phyloP scores from a whole-genome alignment of 192 early-diverging fungal genomes.

The Gigaspora rosea region DNA sequence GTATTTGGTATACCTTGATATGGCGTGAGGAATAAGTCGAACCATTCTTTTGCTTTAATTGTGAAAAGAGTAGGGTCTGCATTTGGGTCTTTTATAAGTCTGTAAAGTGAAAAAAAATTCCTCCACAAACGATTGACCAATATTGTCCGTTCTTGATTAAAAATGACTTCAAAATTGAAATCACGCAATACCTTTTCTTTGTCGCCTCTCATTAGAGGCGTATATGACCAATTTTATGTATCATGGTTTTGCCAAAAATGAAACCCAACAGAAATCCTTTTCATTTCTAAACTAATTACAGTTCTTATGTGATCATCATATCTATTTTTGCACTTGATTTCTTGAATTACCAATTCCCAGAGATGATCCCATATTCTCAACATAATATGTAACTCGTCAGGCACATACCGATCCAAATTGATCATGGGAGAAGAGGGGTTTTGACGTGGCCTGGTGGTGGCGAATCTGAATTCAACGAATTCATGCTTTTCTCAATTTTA shows the following conservation, averaged over 20 bases:
- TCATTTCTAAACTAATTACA: background rate
- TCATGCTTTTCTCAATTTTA: too few species aligned
- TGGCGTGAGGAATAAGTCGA: background rate
- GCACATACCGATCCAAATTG: background rate
- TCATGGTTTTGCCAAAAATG: background rate
- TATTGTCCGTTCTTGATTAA: background rate
- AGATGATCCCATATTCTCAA: background rate
- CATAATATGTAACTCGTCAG: background rate
- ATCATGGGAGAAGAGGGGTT: background rate
- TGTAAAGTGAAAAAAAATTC: background rate
- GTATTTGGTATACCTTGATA: background rate
- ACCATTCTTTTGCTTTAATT: background rate
- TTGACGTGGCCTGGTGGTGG: background rate
- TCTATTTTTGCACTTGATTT: background rate
- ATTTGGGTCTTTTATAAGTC: background rate
- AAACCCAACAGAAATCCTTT: background rate
- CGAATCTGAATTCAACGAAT: too few species aligned
- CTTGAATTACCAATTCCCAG: constrained; percentile 1
- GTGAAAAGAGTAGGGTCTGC: background rate
- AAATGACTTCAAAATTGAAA: background rate
- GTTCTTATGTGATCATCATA: background rate
- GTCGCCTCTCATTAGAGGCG: background rate
- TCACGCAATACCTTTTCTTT: background rate
- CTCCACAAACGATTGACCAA: background rate
- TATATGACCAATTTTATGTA: background rate